Evolutionary conservation across 1,284 basidiomycete species (phyloP).

Genomic region (Grifola frondosa): DNA sequence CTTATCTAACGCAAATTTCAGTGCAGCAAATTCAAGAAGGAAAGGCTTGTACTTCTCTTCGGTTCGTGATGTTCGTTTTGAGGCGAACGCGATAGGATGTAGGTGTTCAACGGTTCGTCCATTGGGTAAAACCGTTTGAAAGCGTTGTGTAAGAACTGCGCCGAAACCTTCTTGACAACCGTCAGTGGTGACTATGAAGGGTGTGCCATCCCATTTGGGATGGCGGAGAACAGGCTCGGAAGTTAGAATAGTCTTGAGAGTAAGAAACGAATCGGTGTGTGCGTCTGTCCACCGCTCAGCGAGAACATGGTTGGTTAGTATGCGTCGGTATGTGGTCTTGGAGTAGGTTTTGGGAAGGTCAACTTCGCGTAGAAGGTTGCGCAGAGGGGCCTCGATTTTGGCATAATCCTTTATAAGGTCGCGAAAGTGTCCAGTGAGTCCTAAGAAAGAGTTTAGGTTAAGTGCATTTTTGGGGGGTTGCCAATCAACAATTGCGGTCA

Average conservation of each 20-base stretch:
- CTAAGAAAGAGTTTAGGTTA: constrained; percentile 27
- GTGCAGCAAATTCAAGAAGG: constrained; percentile 18
- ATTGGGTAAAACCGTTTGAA: constrained; percentile 5
- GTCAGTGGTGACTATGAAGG: constrained; percentile 19
- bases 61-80: too few species aligned
- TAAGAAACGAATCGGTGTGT: constrained; percentile 12
- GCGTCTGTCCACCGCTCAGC: constrained; percentile 2
- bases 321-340: constrained; percentile 4
- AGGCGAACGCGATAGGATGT: too few species aligned
- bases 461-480: constrained; percentile 26
- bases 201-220: constrained; percentile 13
- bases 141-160: constrained; percentile 12
- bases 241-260: constrained; percentile 15
- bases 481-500: constrained; percentile 38
- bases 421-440: constrained; percentile 27
- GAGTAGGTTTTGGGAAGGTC: constrained; percentile 1
- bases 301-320: too few species aligned
- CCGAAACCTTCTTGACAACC: constrained; percentile 21
- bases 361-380: constrained; percentile 9
- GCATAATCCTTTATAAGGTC: constrained; percentile 16
- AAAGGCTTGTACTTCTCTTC: constrained; percentile 23
- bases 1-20: constrained; percentile 18
- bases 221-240: constrained; percentile 13
- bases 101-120: too few species aligned
- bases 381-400: constrained; percentile 12